Evolutionary conservation across 1,284 basidiomycete genomes (phyloP).

Genomic region (Cerrena zonata): DNA sequence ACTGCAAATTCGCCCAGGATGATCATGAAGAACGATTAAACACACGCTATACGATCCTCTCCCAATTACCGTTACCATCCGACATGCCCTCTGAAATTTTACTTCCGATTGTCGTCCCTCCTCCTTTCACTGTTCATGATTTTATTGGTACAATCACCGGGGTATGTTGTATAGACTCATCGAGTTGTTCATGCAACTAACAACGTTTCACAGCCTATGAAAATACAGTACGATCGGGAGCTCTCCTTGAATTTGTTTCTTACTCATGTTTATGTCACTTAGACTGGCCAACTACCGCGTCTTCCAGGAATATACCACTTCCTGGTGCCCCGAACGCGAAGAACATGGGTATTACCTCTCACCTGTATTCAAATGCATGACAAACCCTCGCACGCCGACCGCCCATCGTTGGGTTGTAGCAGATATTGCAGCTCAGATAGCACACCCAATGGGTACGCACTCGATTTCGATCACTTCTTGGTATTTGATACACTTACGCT

Average conservation of each 20-base stretch:
- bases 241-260: too few species aligned
- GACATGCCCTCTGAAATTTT: conserved; percentile 58
- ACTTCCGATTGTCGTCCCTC: conserved; percentile 59
- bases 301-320: conserved; percentile 59
- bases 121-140: conserved; percentile 58
- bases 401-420: conserved; percentile 65
- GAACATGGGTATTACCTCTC: conserved; percentile 72
- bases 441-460: conserved; percentile 52
- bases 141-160: conserved; percentile 57
- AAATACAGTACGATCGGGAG: conserved; percentile 9
- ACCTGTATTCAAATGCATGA: conserved; percentile 67
- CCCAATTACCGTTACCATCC: conserved; percentile 53
- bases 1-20: not conserved
- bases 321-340: conserved; percentile 72
- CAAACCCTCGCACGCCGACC: conserved; percentile 64
- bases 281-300: conserved; percentile 63
- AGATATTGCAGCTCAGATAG: conserved; percentile 53
- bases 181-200: too few species aligned
- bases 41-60: conserved; percentile 50
- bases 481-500: not conserved
- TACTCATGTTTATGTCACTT: conserved; percentile 9
- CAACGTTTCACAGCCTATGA: conserved; percentile 8
- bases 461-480: not conserved
- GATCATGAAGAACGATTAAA: conserved; percentile 39
- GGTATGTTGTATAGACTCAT: conserved; percentile 35